Percentiles rank a stretch among this genome's conserved stretches.
These are phyloP conservation scores for Salix suchowensis DNA, from an alignment of 345 rosid species.

Conservation along the genomic window DNA sequence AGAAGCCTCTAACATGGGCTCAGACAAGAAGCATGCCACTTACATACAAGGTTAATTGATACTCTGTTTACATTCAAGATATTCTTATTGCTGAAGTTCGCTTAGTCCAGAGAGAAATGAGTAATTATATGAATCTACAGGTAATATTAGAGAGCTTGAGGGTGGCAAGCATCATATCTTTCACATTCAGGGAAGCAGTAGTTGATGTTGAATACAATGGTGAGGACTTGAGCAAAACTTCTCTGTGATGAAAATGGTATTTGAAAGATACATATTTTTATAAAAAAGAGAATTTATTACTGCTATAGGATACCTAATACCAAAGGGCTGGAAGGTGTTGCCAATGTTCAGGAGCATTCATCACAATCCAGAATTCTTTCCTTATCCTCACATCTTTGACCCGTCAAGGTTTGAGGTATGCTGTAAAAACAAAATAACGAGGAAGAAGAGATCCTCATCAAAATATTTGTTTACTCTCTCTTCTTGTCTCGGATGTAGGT, in stretches of 20 bases:
- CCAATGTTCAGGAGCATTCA: slow-evolving; percentile 95
- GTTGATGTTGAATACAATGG: slow-evolving; percentile 75
- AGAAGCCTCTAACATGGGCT: slow-evolving; percentile 33
- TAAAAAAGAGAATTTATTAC: neutral
- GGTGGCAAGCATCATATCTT: slow-evolving; percentile 72
- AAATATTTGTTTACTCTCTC: neutral
- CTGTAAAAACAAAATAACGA: neutral
- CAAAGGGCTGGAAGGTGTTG: slow-evolving; percentile 99
- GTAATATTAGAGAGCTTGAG: slow-evolving; percentile 63
- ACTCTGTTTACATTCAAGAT: neutral
- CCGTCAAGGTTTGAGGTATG: slow-evolving; percentile 88
- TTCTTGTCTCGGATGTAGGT: slow-evolving; percentile 31
- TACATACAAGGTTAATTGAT: slow-evolving; percentile 35
- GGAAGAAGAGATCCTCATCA: neutral
- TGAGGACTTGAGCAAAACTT: slow-evolving; percentile 8
- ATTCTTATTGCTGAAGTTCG: neutral
- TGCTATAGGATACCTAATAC: slow-evolving; percentile 68
- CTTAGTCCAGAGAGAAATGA: neutral
- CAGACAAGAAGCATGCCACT: slow-evolving; percentile 57
- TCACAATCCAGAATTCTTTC: slow-evolving; percentile 65
- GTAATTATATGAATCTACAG: slow-evolving; percentile 22
- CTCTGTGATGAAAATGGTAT: neutral
- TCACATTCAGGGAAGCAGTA: slow-evolving; percentile 69
- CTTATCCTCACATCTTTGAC: slow-evolving; percentile 69
- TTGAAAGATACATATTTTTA: neutral